These are phyloP conservation scores for Pythium scleroteichum DNA, from an alignment of 352 stramenopile genomes.

Conservation along the genomic window DNA sequence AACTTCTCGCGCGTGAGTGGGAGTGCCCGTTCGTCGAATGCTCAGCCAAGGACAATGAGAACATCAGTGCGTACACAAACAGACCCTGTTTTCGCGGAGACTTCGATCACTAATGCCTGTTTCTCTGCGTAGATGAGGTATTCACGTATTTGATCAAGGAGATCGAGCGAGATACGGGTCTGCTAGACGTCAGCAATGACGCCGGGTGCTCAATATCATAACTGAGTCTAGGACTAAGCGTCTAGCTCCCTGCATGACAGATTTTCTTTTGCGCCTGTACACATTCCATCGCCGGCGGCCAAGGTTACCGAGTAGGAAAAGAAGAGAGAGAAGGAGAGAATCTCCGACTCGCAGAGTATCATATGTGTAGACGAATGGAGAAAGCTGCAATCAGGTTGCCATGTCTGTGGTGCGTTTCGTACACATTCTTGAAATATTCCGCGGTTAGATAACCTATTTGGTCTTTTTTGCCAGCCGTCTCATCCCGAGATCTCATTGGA, in stretches of 20 bases:
- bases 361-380: slow-evolving; percentile 9
- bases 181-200: slow-evolving; percentile 82
- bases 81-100: neutral
- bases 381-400: neutral
- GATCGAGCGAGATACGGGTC: slow-evolving; percentile 86
- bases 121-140: slow-evolving; percentile 60
- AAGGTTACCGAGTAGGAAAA: neutral
- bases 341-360: neutral
- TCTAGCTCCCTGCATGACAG: neutral
- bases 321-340: slow-evolving; percentile 6
- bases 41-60: slow-evolving; percentile 91
- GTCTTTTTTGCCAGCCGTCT: too few relatives aligned
- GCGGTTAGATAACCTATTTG: too few relatives aligned
- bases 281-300: neutral
- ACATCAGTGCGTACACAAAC: slow-evolving; percentile 76
- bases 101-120: neutral
- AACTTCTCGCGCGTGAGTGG: slow-evolving; percentile 88
- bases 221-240: slow-evolving; percentile 2
- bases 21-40: slow-evolving; percentile 95
- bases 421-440: too few relatives aligned
- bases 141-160: slow-evolving; percentile 92
- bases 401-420: too few relatives aligned
- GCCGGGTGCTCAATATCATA: slow-evolving; percentile 81
- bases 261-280: neutral
- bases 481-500: too few relatives aligned